Evolutionary conservation across 2,329 filamentous ascomycete genomes (phyloP).

Genomic region (Cytospora leucostoma): DNA sequence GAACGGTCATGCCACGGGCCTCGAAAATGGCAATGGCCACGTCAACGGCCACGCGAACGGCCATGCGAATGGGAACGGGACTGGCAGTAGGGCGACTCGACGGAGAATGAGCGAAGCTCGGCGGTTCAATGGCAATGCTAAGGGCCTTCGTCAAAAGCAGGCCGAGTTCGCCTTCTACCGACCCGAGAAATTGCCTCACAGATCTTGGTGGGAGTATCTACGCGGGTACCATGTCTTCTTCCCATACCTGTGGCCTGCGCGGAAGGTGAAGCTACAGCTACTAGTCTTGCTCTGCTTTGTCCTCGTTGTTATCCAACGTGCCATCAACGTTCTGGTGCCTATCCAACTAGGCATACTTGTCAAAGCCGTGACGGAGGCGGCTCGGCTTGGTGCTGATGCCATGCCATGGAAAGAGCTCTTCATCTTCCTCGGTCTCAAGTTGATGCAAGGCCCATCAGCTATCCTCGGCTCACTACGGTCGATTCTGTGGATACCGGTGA

Average conservation of each 20-base stretch:
- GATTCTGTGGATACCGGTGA: constrained; percentile 92
- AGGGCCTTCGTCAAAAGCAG: constrained; percentile 36
- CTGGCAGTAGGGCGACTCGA: constrained; percentile 32
- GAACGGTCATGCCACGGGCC: constrained; percentile 43
- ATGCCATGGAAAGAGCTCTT: constrained; percentile 76
- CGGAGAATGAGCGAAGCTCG: constrained; percentile 33
- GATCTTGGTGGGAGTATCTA: constrained; percentile 95
- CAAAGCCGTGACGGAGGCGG: constrained; percentile 61
- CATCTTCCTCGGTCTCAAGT: constrained; percentile 74
- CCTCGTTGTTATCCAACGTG: constrained; percentile 76
- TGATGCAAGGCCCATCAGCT: constrained; percentile 87
- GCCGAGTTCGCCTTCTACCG: constrained; percentile 82
- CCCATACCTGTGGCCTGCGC: constrained; percentile 93
- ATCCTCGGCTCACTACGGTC: constrained; percentile 80
- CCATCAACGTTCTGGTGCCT: constrained; percentile 85
- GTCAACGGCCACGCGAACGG: constrained; percentile 30
- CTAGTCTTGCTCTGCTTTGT: constrained; percentile 81
- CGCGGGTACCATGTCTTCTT: constrained; percentile 92
- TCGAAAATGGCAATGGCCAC: constrained; percentile 32
- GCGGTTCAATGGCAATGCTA: constrained; percentile 41
- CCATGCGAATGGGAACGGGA: constrained; percentile 35
- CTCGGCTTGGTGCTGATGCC: constrained; percentile 42
- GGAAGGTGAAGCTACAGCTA: constrained; percentile 70
- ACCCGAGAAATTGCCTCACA: constrained; percentile 80
- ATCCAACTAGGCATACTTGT: constrained; percentile 79